A percentile compares a stretch with the other conserved stretches of the same genome.
Conservation (phyloP, 140 eudicot species). For the Cichorium intybus region DNA sequence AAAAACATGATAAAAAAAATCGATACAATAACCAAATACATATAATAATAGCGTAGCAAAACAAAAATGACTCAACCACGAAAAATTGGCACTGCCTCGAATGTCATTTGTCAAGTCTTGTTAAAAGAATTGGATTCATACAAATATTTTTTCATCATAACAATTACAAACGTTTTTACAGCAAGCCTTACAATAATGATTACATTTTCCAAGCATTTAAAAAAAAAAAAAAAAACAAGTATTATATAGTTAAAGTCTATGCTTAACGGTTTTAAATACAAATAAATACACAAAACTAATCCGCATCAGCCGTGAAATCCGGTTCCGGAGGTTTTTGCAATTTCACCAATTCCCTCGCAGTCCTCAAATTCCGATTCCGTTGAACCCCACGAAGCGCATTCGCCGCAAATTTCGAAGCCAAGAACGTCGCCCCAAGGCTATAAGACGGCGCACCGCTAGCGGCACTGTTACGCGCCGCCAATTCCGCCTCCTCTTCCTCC, state of each 20-base stretch:
- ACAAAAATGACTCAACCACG: constrained; percentile 26
- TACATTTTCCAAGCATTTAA: constrained; percentile 25
- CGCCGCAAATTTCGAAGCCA: constrained; percentile 88
- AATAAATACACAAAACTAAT: constrained; percentile 37
- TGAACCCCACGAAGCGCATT: constrained; percentile 94
- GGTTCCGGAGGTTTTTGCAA: constrained; percentile 93
- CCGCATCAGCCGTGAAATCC: constrained; percentile 79
- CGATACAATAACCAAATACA: too few species aligned
- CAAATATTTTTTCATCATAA: constrained; percentile 1
- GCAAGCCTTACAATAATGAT: constrained; percentile 21
- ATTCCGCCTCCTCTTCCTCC: constrained; percentile 63
- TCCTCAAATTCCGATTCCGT: constrained; percentile 55
- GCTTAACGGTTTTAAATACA: not conserved
- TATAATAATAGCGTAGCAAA: too few species aligned
- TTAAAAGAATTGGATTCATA: not conserved
- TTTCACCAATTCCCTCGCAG: constrained; percentile 76
- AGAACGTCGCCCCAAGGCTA: constrained; percentile 80
- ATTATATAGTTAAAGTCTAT: not conserved
- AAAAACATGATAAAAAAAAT: too few species aligned
- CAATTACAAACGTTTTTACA: constrained; percentile 31
- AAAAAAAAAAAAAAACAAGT: constrained; percentile 12
- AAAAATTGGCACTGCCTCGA: too few species aligned
- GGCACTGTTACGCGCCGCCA: constrained; percentile 20
- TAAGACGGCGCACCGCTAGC: constrained; percentile 42
- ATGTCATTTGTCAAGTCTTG: not conserved